Evolutionary conservation across 345 rosid species (phyloP).

Genomic region (Zanthoxylum bungeanum): DNA sequence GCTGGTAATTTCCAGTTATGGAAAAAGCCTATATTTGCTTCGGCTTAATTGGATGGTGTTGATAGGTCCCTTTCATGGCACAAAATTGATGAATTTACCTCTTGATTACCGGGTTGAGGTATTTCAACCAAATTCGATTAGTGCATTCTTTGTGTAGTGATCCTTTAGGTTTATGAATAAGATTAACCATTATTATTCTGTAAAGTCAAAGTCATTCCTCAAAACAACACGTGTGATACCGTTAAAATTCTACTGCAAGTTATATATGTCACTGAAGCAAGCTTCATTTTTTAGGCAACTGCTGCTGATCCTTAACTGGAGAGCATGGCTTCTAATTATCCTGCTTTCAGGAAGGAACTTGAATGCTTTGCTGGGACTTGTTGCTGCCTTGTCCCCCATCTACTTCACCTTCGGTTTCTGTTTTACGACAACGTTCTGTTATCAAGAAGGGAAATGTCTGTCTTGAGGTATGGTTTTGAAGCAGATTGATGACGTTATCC

Average conservation of each 20-base stretch:
- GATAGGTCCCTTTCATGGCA: background rate
- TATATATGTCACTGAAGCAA: background rate
- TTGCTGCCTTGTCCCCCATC: background rate
- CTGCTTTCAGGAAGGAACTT: background rate
- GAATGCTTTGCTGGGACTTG: background rate
- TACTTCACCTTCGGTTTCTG: background rate
- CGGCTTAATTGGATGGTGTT: background rate
- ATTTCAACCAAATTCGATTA: background rate
- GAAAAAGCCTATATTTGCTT: background rate
- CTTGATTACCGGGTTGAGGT: background rate
- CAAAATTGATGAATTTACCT: background rate
- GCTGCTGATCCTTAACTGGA: background rate
- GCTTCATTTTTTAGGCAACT: constrained; percentile 8
- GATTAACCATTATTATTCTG: background rate
- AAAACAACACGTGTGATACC: background rate
- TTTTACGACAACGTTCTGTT: background rate
- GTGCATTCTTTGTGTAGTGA: background rate
- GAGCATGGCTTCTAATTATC: background rate
- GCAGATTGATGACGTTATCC: background rate
- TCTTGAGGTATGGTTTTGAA: background rate
- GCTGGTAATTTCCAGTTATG: background rate
- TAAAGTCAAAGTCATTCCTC: background rate
- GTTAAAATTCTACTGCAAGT: background rate
- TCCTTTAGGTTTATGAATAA: background rate
- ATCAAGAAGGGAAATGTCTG: background rate